Base-by-base conservation (phyloP, 2,329 filamentous ascomycete species). In the Aspergillus fumigatus region DNA sequence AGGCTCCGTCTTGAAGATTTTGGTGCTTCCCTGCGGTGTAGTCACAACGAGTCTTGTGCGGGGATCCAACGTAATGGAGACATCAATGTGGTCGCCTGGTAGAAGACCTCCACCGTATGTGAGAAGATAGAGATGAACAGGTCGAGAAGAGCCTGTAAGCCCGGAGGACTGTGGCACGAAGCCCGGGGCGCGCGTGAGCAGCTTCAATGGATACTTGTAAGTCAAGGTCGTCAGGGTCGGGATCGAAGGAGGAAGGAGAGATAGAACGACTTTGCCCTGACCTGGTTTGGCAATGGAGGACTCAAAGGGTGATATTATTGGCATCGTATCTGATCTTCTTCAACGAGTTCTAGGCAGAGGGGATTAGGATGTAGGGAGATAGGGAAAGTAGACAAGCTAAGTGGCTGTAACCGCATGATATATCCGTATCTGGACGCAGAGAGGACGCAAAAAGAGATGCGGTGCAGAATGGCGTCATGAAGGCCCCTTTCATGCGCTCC, bases 41-140 rank as follows among this genome's bases (percentile, higher is more conserved):
- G 77, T 76, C 32, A 79, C 85, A 8, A 84, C 76, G 53, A 97
- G 82, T 58, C 85, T 87, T 4, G 90, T 87, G 2, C 77, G 75
- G 2, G 80, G 65, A 10, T 84, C 83, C 50, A 96, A 79, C 9
- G 82, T 80, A 59, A 96, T 82, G 21, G 80, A 78, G 26, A 99
- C 83, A 67, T 87, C 80, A 71, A 97, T 88, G 61, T 84, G 80
- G 73, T 99, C 94, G 45, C 92, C 92, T 11, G 88, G 90, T 1
- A 99, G 89, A 14, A 99, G 84, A 1, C 94, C 94, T 47, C 94
- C 94, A 51, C 94, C 94, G 70, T 97, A 99, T 0, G 92, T 96
- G 50, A 99, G 82, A 40, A 97, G 81, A 70, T 96, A 97, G 43
- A 96, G 86, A 32, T 94, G 84, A 8, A 92, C 82, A 55, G 89